Percentiles rank a stretch among this genome's conserved stretches.
phyloP scores from a whole-genome alignment of 805 yeast genomes.

The Suhomyces faveliae region DNA sequence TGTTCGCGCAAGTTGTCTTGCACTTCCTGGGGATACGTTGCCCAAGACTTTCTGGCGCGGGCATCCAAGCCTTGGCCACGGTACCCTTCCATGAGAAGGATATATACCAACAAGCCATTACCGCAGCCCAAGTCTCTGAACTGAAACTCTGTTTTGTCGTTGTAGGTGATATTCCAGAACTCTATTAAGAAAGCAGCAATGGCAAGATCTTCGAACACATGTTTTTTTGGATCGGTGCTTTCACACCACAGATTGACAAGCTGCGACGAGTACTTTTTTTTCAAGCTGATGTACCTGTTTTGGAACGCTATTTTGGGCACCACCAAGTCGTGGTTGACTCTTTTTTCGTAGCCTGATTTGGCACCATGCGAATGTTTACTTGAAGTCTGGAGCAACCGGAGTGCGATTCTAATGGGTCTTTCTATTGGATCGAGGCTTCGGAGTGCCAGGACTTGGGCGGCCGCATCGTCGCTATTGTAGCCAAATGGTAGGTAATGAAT shows the following conservation, averaged over 20 bases:
- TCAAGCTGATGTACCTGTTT: conserved; percentile 72
- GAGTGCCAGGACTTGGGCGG: conserved; percentile 17
- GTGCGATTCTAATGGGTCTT: conserved; percentile 78
- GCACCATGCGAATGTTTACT: conserved; percentile 82
- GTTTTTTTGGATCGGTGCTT: conserved; percentile 90
- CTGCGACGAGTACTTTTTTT: conserved; percentile 74
- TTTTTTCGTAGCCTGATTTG: conserved; percentile 77
- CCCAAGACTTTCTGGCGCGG: conserved; percentile 85
- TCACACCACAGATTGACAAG: conserved; percentile 88
- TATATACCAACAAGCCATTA: conserved; percentile 80
- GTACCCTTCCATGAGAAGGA: conserved; percentile 76
- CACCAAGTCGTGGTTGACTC: conserved; percentile 85
- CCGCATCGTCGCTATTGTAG: conserved; percentile 10
- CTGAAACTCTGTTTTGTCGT: conserved; percentile 47
- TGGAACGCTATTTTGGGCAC: conserved; percentile 83
- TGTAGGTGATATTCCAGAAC: conserved; percentile 62
- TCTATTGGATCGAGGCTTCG: conserved; percentile 43
- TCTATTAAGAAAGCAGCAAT: conserved; percentile 93
- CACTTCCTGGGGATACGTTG: conserved; percentile 63
- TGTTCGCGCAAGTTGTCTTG: conserved; percentile 64
- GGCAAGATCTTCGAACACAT: conserved; percentile 93
- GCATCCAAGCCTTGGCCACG: conserved; percentile 88
- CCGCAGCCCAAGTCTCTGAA: conserved; percentile 95
- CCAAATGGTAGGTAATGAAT: conserved; percentile 73
- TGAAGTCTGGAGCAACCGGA: conserved; percentile 74